phyloP scores from a whole-genome alignment of 2,329 filamentous ascomycete species.

The Didymella lethalis region DNA sequence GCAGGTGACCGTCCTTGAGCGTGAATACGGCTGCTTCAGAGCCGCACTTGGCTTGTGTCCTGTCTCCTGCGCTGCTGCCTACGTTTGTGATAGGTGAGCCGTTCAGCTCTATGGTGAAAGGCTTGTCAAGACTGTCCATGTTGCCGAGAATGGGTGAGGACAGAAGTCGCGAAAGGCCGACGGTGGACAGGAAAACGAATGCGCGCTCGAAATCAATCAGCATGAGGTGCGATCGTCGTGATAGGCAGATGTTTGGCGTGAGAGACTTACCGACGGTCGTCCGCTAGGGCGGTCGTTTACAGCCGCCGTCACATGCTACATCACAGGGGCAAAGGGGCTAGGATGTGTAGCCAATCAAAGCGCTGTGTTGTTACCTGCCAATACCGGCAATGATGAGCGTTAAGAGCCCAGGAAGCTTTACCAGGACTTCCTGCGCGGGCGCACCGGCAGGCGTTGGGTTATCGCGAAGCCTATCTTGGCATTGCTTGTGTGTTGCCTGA shows the following conservation, averaged over 20 bases:
- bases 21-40: slow-evolving; percentile 34
- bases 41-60: slow-evolving; percentile 31
- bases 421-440: not conserved
- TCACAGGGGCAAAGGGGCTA: not conserved
- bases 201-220: slow-evolving; percentile 19
- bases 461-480: slow-evolving; percentile 20
- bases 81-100: slow-evolving; percentile 30
- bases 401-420: not conserved
- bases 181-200: slow-evolving; percentile 12
- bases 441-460: slow-evolving; percentile 6
- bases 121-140: slow-evolving; percentile 34
- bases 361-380: slow-evolving; percentile 4
- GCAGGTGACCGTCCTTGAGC: slow-evolving; percentile 31
- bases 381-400: slow-evolving; percentile 13
- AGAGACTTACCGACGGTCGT: slow-evolving; percentile 3
- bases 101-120: slow-evolving; percentile 39
- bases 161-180: slow-evolving; percentile 17
- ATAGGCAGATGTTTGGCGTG: not conserved
- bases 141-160: slow-evolving; percentile 17
- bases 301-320: slow-evolving; percentile 12
- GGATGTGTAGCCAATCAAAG: slow-evolving; percentile 13
- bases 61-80: slow-evolving; percentile 17
- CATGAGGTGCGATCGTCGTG: slow-evolving; percentile 13
- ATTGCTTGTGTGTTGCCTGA: slow-evolving; percentile 20
- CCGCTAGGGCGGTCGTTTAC: slow-evolving; percentile 1